Conservation (phyloP, 768 basidiomycete species). For the Hygrophorus pudorinus region DNA sequence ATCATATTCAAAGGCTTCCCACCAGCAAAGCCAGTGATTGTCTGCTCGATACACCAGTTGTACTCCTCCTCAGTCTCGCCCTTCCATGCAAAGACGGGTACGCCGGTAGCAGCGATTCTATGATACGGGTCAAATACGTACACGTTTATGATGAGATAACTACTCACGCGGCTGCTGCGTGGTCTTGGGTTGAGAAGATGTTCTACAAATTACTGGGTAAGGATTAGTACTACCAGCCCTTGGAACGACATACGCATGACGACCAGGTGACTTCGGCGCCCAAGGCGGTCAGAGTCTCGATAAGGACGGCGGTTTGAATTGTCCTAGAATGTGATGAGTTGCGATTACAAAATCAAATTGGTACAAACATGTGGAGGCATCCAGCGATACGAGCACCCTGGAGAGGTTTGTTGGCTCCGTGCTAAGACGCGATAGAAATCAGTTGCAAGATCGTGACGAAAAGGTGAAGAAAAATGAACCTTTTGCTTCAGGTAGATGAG, state of each 20-base stretch:
- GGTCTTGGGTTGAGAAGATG: constrained; percentile 99
- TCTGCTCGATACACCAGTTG: constrained; percentile 96
- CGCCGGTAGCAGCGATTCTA: constrained; percentile 94
- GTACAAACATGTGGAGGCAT: constrained; percentile 87
- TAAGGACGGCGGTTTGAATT: constrained; percentile 96
- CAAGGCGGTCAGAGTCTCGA: constrained; percentile 91
- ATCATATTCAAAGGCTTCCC: constrained; percentile 94
- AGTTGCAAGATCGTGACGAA: constrained; percentile 1
- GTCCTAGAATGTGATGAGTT: constrained; percentile 49
- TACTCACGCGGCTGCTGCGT: constrained; percentile 91
- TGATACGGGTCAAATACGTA: constrained; percentile 3
- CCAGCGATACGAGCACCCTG: constrained; percentile 94
- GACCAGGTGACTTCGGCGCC: constrained; percentile 99
- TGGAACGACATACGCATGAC: constrained; percentile 63
- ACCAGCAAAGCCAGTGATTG: constrained; percentile 75
- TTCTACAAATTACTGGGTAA: constrained; percentile 44
- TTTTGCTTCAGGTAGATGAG: constrained; percentile 89
- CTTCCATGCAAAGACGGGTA: constrained; percentile 99
- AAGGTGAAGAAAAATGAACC: constrained; percentile 35
- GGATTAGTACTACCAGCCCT: not conserved
- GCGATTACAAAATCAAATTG: not conserved
- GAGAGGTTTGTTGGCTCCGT: constrained; percentile 74
- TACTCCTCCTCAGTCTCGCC: constrained; percentile 99
- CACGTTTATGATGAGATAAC: not conserved
- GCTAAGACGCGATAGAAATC: constrained; percentile 32